Percentiles rank a stretch among this genome's conserved stretches.
Evolutionary conservation across 768 basidiomycete species (phyloP).

Genomic region (Galerina marginata): DNA sequence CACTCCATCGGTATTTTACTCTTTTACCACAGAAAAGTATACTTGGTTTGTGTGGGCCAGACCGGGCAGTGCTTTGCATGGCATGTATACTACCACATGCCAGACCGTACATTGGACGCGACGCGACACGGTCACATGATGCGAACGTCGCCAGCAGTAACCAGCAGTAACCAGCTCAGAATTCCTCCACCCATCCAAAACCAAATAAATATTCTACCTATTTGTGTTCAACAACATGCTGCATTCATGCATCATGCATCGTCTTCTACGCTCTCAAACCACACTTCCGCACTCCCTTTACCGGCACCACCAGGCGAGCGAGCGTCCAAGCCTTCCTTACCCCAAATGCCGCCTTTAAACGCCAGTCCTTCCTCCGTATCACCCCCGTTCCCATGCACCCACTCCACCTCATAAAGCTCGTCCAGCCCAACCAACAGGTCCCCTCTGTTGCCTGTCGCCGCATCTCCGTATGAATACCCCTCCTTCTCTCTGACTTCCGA

Average conservation of each 20-base stretch:
- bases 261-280: conserved; percentile 30
- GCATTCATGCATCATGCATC: not conserved
- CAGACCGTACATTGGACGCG: no score
- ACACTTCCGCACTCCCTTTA: conserved; percentile 44
- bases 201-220: not conserved
- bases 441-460: conserved; percentile 17
- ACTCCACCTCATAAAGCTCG: conserved; percentile 43
- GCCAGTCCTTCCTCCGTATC: conserved; percentile 37
- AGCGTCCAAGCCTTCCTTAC: conserved; percentile 40
- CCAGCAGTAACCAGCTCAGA: no score
- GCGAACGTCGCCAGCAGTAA: no score
- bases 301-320: conserved; percentile 33
- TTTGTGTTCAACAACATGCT: not conserved
- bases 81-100: no score
- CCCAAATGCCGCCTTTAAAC: conserved; percentile 47
- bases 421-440: conserved; percentile 42
- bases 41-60: no score
- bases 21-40: no score
- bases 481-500: conserved; percentile 31
- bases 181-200: no score
- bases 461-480: conserved; percentile 18
- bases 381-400: conserved; percentile 33
- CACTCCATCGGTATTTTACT: no score
- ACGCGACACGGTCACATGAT: no score
- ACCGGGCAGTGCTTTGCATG: no score